Percentiles rank a stretch among this genome's conserved stretches.
These are phyloP conservation scores for Coix lacrymajobi DNA, from an alignment of 176 grass and related monocot genomes.

Conservation along the genomic window DNA sequence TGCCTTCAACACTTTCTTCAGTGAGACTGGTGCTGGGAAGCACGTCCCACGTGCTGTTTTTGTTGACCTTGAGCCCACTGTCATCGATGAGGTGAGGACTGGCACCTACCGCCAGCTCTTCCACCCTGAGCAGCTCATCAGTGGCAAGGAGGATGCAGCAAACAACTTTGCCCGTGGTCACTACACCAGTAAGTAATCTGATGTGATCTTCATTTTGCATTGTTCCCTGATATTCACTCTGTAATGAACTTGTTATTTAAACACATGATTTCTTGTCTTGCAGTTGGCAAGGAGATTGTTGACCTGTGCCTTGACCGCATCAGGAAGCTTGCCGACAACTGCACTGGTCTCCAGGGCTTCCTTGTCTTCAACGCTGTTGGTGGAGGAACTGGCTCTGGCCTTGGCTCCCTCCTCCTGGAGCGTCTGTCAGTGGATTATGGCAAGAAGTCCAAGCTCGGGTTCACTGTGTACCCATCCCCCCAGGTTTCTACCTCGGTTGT, in stretches of 20 bases:
- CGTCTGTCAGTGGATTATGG: slow-evolving; percentile 51
- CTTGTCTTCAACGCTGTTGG: slow-evolving; percentile 56
- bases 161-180: slow-evolving; percentile 78
- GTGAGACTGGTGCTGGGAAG: slow-evolving; percentile 67
- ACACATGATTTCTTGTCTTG: neutral
- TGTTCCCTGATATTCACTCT: neutral
- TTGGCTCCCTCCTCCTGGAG: slow-evolving; percentile 52
- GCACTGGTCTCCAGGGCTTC: slow-evolving; percentile 55
- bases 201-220: accelerated
- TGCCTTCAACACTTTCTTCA: slow-evolving; percentile 79
- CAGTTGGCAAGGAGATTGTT: slow-evolving; percentile 63
- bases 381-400: slow-evolving; percentile 39
- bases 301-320: slow-evolving; percentile 57
- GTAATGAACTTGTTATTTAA: neutral
- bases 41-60: slow-evolving; percentile 65
- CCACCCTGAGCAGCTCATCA: slow-evolving; percentile 74
- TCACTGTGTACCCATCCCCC: slow-evolving; percentile 55
- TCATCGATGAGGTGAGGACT: slow-evolving; percentile 61
- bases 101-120: slow-evolving; percentile 65
- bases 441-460: slow-evolving; percentile 61
- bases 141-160: slow-evolving; percentile 70
- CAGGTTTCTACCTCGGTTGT: slow-evolving; percentile 64
- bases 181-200: slow-evolving; percentile 51
- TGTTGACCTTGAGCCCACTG: slow-evolving; percentile 64
- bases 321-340: slow-evolving; percentile 59